These are phyloP conservation scores for Russula foetens DNA, from an alignment of 768 basidiomycete genomes.

Conservation along the genomic window DNA sequence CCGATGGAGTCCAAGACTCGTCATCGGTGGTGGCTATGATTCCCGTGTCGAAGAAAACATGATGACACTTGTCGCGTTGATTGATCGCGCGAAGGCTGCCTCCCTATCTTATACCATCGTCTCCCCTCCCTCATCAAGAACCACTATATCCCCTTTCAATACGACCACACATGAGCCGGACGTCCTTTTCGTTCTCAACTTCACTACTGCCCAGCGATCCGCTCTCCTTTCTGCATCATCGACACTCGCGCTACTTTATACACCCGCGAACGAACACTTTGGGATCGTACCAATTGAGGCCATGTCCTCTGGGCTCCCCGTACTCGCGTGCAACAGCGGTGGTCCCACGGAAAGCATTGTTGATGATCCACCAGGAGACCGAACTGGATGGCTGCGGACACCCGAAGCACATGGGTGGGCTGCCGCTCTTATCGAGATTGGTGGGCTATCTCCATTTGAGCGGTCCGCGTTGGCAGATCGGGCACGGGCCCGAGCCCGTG, in stretches of 20 bases:
- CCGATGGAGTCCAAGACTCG: conserved; percentile 47
- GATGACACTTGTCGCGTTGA: conserved; percentile 52
- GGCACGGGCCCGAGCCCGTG: conserved; percentile 52
- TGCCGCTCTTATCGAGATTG: conserved; percentile 52
- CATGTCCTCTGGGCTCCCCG: conserved; percentile 86
- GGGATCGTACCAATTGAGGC: conserved; percentile 95
- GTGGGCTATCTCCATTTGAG: conserved; percentile 35
- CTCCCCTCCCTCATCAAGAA: conserved; percentile 36
- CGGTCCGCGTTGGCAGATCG: conserved; percentile 42
- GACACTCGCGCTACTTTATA: conserved; percentile 79
- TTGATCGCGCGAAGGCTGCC: conserved; percentile 45
- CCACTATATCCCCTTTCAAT: conserved; percentile 35
- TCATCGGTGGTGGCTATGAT: conserved; percentile 91
- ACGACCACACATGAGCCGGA: conserved; percentile 39
- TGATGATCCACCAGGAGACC: conserved; percentile 30
- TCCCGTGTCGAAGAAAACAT: conserved; percentile 80
- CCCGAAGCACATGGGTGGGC: conserved; percentile 67
- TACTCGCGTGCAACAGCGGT: conserved; percentile 79
- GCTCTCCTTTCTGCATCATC: conserved; percentile 61
- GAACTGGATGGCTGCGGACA: conserved; percentile 72
- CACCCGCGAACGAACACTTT: conserved; percentile 93
- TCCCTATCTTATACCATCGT: conserved; percentile 53
- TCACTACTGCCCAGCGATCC: conserved; percentile 76
- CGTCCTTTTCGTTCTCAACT: conserved; percentile 87
- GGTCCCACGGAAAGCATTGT: conserved; percentile 88